Conservation (phyloP, 129 eudicot species). For the Glebionis coronaria region DNA sequence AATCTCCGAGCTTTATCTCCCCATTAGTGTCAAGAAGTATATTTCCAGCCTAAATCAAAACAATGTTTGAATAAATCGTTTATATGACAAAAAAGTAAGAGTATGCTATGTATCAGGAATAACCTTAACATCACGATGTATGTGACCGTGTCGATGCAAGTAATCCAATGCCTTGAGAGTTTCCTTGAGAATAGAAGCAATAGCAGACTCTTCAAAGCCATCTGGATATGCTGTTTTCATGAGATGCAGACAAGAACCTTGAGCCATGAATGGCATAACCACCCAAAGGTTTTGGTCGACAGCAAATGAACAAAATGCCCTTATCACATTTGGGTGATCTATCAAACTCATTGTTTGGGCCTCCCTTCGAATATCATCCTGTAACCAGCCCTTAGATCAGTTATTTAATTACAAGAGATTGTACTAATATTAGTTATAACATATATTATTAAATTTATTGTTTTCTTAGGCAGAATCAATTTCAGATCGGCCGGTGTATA, state of each 20-base stretch:
- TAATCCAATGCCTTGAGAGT: constrained; percentile 94
- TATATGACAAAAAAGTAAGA: background rate
- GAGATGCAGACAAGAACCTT: constrained; percentile 98
- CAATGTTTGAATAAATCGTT: constrained; percentile 7
- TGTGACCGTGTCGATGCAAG: constrained; percentile 91
- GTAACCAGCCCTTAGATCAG: constrained; percentile 32
- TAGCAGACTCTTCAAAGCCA: constrained; percentile 92
- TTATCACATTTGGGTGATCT: constrained; percentile 89
- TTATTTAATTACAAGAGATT: constrained; percentile 3
- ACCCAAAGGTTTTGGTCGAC: constrained; percentile 95
- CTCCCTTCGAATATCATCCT: constrained; percentile 99
- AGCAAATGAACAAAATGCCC: constrained; percentile 86
- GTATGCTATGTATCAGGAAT: background rate
- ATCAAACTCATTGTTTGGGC: constrained; percentile 92
- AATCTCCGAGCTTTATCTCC: constrained; percentile 90
- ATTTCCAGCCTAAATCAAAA: constrained; percentile 84
- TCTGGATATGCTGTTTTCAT: constrained; percentile 94
- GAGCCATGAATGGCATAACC: constrained; percentile 98
- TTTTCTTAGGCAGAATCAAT: too few relatives aligned
- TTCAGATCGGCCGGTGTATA: too few relatives aligned
- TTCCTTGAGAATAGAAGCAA: constrained; percentile 79
- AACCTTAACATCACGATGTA: constrained; percentile 98
- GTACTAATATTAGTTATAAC: too few relatives aligned
- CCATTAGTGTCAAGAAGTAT: constrained; percentile 90
- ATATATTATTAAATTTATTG: too few relatives aligned